These are phyloP conservation scores for Clausena lansium DNA, from an alignment of 345 rosid species.

Conservation along the genomic window DNA sequence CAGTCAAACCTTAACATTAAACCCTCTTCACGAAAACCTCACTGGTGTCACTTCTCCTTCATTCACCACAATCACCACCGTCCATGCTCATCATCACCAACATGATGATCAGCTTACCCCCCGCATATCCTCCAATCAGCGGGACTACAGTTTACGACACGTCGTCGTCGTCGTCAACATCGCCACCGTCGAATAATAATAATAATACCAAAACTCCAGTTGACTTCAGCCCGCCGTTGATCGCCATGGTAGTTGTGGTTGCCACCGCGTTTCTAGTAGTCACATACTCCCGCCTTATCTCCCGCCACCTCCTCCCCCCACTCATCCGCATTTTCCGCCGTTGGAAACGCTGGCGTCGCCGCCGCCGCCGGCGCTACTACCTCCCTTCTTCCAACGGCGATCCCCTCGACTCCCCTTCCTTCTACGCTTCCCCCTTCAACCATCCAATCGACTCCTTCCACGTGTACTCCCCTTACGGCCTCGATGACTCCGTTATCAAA, in stretches of 20 bases:
- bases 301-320: conserved; percentile 54
- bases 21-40: conserved; percentile 9
- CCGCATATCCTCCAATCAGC: conserved; percentile 25
- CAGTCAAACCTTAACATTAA: conserved; percentile 29
- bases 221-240: conserved; percentile 85
- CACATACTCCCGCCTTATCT: conserved; percentile 78
- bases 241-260: conserved; percentile 85
- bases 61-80: conserved; percentile 1
- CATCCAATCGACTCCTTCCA: conserved; percentile 40
- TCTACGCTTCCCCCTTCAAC: conserved; percentile 48
- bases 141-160: conserved; percentile 17
- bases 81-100: conserved; percentile 8
- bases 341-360: conserved; percentile 46
- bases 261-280: conserved; percentile 75
- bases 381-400: conserved; percentile 53
- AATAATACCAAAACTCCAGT: conserved; percentile 40
- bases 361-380: conserved; percentile 34
- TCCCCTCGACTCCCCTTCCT: conserved; percentile 55
- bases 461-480: conserved; percentile 62
- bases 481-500: conserved; percentile 85
- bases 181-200: conserved; percentile 1
- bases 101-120: conserved; percentile 7
- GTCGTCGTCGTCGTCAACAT: neutral
- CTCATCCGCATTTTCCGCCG: conserved; percentile 46
- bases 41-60: neutral